These are phyloP conservation scores for Solanum pinnatisectum DNA, from an alignment of 257 asterid genomes.

Conservation along the genomic window DNA sequence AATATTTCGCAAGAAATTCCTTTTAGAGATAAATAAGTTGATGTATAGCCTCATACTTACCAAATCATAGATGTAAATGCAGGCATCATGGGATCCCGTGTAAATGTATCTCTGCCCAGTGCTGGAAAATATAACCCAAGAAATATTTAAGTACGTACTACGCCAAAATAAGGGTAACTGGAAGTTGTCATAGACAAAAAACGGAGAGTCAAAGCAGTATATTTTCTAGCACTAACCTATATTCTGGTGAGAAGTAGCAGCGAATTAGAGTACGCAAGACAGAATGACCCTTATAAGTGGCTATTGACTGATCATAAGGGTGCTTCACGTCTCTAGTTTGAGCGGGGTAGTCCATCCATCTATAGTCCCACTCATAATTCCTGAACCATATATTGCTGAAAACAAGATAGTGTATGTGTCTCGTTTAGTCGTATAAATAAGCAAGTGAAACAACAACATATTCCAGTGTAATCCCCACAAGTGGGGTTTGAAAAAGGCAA, in stretches of 20 bases:
- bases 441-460: background rate
- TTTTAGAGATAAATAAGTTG: background rate
- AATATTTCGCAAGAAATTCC: background rate
- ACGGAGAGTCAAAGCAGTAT: background rate
- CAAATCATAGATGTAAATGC: slow-evolving; percentile 72
- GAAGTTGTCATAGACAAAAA: background rate
- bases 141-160: background rate
- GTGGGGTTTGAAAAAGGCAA: background rate
- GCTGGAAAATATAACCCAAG: slow-evolving; percentile 31
- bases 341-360: slow-evolving; percentile 90
- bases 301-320: slow-evolving; percentile 66
- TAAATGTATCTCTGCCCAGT: slow-evolving; percentile 90
- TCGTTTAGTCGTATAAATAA: background rate
- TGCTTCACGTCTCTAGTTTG: slow-evolving; percentile 63
- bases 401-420: background rate
- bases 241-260: slow-evolving; percentile 84
- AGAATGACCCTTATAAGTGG: slow-evolving; percentile 76
- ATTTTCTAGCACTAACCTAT: slow-evolving; percentile 36
- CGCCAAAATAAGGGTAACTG: background rate
- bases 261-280: slow-evolving; percentile 82
- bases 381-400: slow-evolving; percentile 39
- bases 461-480: background rate
- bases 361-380: slow-evolving; percentile 81
- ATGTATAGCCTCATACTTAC: slow-evolving; percentile 27
- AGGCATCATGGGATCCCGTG: slow-evolving; percentile 79